Evolutionary conservation across 164 flowering plant genomes (phyloP).

Genomic region (Warburgia ugandensis): DNA sequence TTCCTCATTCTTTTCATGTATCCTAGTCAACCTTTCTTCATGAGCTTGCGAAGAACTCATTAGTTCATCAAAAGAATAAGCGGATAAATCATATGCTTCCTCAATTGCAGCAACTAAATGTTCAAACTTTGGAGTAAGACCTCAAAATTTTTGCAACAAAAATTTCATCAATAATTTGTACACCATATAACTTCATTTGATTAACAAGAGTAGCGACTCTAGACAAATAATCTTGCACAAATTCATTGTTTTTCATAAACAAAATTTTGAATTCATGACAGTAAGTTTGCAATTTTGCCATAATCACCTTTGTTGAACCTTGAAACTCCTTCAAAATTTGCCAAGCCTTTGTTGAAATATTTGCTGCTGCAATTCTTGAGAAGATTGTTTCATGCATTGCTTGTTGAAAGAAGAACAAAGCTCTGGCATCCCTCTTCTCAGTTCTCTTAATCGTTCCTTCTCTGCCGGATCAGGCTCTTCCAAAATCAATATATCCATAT

Average conservation of each 20-base stretch:
- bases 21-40: too few species aligned
- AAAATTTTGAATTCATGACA: not conserved
- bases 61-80: too few species aligned
- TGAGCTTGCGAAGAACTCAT: too few species aligned
- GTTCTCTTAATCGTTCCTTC: not conserved
- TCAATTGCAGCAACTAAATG: too few species aligned
- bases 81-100: too few species aligned
- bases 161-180: not conserved
- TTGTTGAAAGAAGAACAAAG: not conserved
- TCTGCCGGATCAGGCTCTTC: not conserved
- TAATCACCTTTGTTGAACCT: too few species aligned
- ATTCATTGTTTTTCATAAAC: not conserved
- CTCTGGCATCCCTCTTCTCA: too few species aligned
- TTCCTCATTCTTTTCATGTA: too few species aligned
- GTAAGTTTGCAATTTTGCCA: conserved; percentile 1
- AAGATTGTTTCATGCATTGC: not conserved
- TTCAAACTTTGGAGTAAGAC: too few species aligned
- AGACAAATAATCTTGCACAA: conserved; percentile 1
- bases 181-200: conserved; percentile 1
- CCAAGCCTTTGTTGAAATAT: not conserved
- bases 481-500: too few species aligned
- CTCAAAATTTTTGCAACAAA: not conserved
- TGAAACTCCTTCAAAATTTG: conserved; percentile 2
- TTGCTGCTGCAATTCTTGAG: not conserved
- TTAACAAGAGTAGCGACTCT: not conserved